Percentiles rank a stretch among this genome's conserved stretches.
Conservation (phyloP, 2,329 filamentous ascomycete species). For the Penicillium griseofulvum region DNA sequence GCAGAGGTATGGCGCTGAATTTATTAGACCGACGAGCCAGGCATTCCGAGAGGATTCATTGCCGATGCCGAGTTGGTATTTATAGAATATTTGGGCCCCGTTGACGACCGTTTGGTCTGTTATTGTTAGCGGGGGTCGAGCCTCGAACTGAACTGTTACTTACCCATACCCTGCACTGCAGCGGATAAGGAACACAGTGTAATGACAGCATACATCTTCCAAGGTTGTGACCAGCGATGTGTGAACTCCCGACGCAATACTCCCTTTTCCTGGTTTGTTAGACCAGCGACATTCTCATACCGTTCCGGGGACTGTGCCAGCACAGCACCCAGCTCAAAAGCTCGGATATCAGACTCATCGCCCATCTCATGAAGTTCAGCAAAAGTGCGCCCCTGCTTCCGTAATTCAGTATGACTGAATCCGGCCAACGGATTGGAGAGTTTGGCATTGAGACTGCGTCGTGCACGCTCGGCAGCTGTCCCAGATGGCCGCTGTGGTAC, state of each 20-base stretch:
- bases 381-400: conserved; percentile 58
- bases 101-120: conserved; percentile 67
- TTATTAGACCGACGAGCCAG: conserved; percentile 63
- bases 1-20: conserved; percentile 58
- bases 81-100: conserved; percentile 66
- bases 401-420: conserved; percentile 51
- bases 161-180: conserved; percentile 67
- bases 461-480: conserved; percentile 40
- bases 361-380: conserved; percentile 56
- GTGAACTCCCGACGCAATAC: conserved; percentile 60
- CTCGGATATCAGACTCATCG: conserved; percentile 56
- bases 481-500: conserved; percentile 25
- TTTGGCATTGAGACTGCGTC: conserved; percentile 48
- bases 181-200: conserved; percentile 65
- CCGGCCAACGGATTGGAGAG: conserved; percentile 55
- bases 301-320: conserved; percentile 55
- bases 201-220: conserved; percentile 64
- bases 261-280: conserved; percentile 58
- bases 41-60: conserved; percentile 47
- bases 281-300: conserved; percentile 51
- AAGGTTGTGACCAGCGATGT: conserved; percentile 68
- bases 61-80: conserved; percentile 59
- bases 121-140: neutral
- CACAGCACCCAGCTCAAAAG: conserved; percentile 60
- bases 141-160: conserved; percentile 13